Base-by-base conservation (phyloP, 1,284 basidiomycete genomes). In the Microbotryum saponariae region DNA sequence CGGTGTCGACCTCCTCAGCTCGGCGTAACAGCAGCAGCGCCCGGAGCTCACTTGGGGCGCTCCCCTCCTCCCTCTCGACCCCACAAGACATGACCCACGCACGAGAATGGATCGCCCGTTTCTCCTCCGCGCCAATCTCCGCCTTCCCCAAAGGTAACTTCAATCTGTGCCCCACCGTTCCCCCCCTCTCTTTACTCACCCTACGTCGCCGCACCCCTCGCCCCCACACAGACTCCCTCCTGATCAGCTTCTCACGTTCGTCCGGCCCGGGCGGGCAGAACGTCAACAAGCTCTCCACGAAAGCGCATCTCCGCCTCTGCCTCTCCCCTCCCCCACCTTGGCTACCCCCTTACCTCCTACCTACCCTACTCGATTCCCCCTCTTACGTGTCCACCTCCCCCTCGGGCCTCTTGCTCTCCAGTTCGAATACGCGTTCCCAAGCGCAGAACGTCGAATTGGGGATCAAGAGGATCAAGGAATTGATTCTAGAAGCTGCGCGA, bases 221-320 rank as follows among this genome's bases (percentile, higher is more conserved):
- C 31, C 37, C 12, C 21, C 51, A 16, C 23, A 4, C 60, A 66
- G 67, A 65, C 25, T 52, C 62, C 16, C 45, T 59, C 50, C 61
- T 63, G 27, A 58, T 69, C 4, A 59, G 66, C 18, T 72, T 64
- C 58, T 56, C 66, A 0, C 64, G 69, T 8, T 71, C 69, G 0
- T 70, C 68, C 3, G 71, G 71, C 12, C 70, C 71, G 37, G 71
- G 71, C 2, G 71, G 71, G 0, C 71, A 72, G 33, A 69, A 72
- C 57, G 71, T 72, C 46, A 72, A 72, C 66, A 70, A 70, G 14
- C 62, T 70, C 45, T 58, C 64, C n/a, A 70, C 70, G 6, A 72
- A 72, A 59, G 69, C 71, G 3, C 64, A 59, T 20, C 48, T 71
- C 49, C 61, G 70, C 16, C 60, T 72, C 6, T 60, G 58, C 14